Evolutionary conservation across 2,329 filamentous ascomycete genomes (phyloP).

Genomic region (Plectosphaerella plurivora): DNA sequence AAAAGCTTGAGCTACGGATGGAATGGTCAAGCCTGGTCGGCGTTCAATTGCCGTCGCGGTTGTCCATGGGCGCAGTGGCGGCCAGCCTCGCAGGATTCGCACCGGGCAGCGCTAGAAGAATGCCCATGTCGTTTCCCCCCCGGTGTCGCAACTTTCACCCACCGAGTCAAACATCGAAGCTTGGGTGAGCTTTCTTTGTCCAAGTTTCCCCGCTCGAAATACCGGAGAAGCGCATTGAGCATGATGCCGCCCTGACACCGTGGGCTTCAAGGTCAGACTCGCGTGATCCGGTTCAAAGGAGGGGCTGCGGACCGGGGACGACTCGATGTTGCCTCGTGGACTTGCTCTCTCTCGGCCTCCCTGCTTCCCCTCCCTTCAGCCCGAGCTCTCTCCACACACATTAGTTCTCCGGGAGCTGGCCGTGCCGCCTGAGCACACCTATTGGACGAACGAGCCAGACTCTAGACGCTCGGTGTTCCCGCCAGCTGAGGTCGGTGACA

Average conservation of each 20-base stretch:
- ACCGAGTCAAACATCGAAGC: background rate
- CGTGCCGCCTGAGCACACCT: background rate
- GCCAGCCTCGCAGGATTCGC: background rate
- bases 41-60: background rate
- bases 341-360: no score
- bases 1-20: no score
- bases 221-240: background rate
- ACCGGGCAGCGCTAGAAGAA: background rate
- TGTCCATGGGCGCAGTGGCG: background rate
- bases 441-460: background rate
- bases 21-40: background rate
- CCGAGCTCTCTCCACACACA: no score
- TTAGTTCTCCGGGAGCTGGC: no score
- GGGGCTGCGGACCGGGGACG: background rate
- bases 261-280: background rate
- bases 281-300: background rate
- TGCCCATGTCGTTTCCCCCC: background rate
- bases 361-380: no score
- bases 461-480: background rate
- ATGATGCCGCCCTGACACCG: background rate
- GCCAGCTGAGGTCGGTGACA: background rate
- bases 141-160: background rate
- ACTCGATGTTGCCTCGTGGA: no score
- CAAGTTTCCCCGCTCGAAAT: background rate
- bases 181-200: background rate